Evolutionary conservation across 2,329 filamentous ascomycete genomes (phyloP).

Genomic region (Claviceps capensis): DNA sequence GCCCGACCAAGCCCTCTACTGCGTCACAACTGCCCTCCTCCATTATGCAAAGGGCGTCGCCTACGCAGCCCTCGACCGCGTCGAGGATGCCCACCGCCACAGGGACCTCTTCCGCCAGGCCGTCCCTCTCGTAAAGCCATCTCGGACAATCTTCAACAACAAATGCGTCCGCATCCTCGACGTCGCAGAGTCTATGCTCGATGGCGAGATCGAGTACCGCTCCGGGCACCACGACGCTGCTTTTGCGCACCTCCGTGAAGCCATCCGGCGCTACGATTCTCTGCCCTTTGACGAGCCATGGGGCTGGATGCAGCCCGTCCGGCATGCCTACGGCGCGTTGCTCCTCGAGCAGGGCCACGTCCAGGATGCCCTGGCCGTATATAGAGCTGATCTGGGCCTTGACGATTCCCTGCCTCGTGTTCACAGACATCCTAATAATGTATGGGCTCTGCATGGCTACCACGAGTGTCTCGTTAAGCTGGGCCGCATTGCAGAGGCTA

Average conservation of each 20-base stretch:
- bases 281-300: constrained; percentile 63
- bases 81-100: constrained; percentile 40
- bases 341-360: constrained; percentile 51
- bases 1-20: constrained; percentile 46
- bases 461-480: constrained; percentile 50
- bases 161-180: constrained; percentile 41
- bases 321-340: constrained; percentile 58
- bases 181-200: constrained; percentile 53
- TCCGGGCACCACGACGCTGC: constrained; percentile 41
- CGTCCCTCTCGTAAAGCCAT: constrained; percentile 35
- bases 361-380: constrained; percentile 41
- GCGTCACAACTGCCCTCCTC: constrained; percentile 52
- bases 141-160: constrained; percentile 37
- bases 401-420: constrained; percentile 48
- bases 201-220: constrained; percentile 62
- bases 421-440: constrained; percentile 55
- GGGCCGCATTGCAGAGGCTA: constrained; percentile 29
- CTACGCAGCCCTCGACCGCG: constrained; percentile 40
- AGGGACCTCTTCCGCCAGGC: constrained; percentile 38
- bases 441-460: constrained; percentile 63
- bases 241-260: constrained; percentile 42
- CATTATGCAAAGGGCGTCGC: constrained; percentile 59
- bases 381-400: constrained; percentile 47
- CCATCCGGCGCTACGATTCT: constrained; percentile 45
- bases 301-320: constrained; percentile 66